Evolutionary conservation across 1,284 basidiomycete genomes (phyloP).

Genomic region (Coniferiporia weirii): DNA sequence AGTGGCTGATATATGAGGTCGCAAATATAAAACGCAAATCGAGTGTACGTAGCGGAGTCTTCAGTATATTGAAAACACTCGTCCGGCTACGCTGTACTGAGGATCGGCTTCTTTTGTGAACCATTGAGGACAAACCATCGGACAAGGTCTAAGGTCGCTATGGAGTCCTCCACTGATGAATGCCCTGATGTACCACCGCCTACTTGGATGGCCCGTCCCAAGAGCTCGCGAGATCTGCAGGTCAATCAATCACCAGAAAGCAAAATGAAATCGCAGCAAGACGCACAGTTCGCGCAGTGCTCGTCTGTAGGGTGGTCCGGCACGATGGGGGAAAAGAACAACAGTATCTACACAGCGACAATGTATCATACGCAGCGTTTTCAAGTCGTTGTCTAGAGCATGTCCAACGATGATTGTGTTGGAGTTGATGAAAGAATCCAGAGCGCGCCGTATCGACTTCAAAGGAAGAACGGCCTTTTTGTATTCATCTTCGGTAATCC

Average conservation of each 20-base stretch:
- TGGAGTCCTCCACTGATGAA: slow-evolving; percentile 80
- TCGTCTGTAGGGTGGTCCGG: slow-evolving; percentile 73
- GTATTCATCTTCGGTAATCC: slow-evolving; percentile 63
- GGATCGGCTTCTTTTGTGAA: slow-evolving; percentile 28
- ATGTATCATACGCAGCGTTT: slow-evolving; percentile 82
- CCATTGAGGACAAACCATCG: slow-evolving; percentile 62
- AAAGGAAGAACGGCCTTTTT: slow-evolving; percentile 61
- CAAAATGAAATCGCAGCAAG: neutral
- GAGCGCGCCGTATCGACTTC: slow-evolving; percentile 54
- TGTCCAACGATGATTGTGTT: slow-evolving; percentile 84
- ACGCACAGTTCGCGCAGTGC: slow-evolving; percentile 76
- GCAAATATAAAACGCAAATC: no score
- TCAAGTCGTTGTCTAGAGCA: slow-evolving; percentile 86
- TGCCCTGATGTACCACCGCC: slow-evolving; percentile 72
- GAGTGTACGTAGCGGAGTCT: no score
- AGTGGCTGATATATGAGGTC: no score
- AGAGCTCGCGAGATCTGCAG: slow-evolving; percentile 68
- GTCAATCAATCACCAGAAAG: neutral
- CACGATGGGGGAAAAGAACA: slow-evolving; percentile 75
- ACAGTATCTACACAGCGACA: slow-evolving; percentile 79
- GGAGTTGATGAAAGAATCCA: slow-evolving; percentile 66
- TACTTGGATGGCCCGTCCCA: slow-evolving; percentile 73
- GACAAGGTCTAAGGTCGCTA: slow-evolving; percentile 82
- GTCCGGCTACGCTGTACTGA: neutral
- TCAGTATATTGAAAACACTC: no score